Evolutionary conservation across 169 alveolate genomes (phyloP).

Genomic region (Plasmodium malariae): DNA sequence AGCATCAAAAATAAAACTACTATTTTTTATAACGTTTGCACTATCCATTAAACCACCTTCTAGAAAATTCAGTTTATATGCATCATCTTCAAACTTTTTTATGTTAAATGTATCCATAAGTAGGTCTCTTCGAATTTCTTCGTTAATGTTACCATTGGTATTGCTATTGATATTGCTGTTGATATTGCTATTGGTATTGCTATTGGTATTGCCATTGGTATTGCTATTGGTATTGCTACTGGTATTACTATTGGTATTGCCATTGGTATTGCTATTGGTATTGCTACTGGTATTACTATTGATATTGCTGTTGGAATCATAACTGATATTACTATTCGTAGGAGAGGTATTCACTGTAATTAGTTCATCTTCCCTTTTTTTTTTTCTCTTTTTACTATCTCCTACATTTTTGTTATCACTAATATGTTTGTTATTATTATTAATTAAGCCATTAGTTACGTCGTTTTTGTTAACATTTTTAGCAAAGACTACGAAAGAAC

Average conservation of each 20-base stretch:
- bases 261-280: too few relatives aligned
- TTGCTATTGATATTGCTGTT: too few relatives aligned
- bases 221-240: too few relatives aligned
- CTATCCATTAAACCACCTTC: slow-evolving; percentile 8
- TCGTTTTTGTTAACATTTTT: slow-evolving; percentile 12
- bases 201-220: neutral
- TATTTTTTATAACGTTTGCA: slow-evolving; percentile 22
- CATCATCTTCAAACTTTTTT: slow-evolving; percentile 20
- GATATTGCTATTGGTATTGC: neutral
- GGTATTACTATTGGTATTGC: too few relatives aligned
- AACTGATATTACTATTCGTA: too few relatives aligned
- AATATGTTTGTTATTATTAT: too few relatives aligned
- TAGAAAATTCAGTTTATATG: slow-evolving; percentile 37
- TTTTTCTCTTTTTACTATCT: neutral
- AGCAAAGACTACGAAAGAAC: slow-evolving; percentile 6
- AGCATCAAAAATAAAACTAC: slow-evolving; percentile 53
- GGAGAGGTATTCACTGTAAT: neutral
- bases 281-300: too few relatives aligned
- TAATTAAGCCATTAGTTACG: neutral
- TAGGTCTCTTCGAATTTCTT: slow-evolving; percentile 12
- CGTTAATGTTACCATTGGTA: slow-evolving; percentile 12
- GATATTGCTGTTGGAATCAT: too few relatives aligned
- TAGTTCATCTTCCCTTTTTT: slow-evolving; percentile 1
- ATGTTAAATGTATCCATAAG: slow-evolving; percentile 21
- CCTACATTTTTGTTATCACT: neutral